These are phyloP conservation scores for Calocera viscosa DNA, from an alignment of 768 basidiomycete species.

Conservation along the genomic window DNA sequence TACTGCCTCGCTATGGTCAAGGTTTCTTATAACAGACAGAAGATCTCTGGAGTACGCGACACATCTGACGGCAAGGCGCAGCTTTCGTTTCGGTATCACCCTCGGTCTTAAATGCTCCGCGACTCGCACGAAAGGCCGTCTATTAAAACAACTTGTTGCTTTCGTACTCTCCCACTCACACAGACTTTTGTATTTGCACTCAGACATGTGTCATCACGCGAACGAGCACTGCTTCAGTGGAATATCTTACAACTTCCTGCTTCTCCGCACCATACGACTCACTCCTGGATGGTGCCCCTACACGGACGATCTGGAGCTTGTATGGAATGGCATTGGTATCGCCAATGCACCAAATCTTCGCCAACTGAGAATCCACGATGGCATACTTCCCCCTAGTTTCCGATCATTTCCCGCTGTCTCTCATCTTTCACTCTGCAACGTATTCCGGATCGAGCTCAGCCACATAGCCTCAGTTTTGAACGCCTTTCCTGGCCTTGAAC, in stretches of 20 bases:
- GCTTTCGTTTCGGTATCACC: not conserved
- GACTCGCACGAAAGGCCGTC: no score
- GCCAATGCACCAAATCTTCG: not conserved
- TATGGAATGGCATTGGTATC: not conserved
- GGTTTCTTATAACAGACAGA: not conserved
- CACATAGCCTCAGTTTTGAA: no score
- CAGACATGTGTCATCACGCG: no score
- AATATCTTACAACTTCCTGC: not conserved
- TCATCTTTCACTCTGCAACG: not conserved
- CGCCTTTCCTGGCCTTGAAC: no score
- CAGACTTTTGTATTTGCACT: no score
- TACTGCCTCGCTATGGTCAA: not conserved
- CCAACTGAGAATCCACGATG: not conserved
- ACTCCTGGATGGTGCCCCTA: not conserved
- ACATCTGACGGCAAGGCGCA: not conserved
- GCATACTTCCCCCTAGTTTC: not conserved
- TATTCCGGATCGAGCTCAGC: no score
- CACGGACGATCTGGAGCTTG: not conserved
- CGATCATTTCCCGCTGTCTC: not conserved
- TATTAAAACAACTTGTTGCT: no score
- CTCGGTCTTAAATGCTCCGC: not conserved
- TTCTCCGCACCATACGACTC: not conserved
- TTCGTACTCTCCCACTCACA: no score
- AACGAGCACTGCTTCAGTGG: not conserved
- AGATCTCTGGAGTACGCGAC: not conserved